These are phyloP conservation scores for Pezicula rhizophila DNA, from an alignment of 2,329 filamentous ascomycete species.

Conservation along the genomic window DNA sequence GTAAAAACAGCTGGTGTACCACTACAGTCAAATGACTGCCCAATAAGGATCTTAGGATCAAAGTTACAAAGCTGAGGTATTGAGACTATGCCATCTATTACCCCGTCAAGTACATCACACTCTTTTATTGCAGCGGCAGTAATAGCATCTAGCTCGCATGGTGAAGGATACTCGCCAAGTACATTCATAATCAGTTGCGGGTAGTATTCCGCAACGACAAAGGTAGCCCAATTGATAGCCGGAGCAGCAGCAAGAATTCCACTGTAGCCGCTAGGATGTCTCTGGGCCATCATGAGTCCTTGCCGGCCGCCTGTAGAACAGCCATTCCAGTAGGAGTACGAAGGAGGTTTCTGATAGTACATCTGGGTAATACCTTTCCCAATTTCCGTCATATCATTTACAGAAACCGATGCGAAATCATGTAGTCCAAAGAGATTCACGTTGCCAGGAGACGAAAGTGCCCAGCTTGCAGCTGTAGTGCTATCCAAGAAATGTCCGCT, in stretches of 20 bases:
- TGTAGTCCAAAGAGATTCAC: constrained; percentile 18
- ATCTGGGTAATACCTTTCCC: constrained; percentile 28
- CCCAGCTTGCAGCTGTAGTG: background rate
- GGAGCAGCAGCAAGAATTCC: constrained; percentile 34
- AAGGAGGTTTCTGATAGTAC: constrained; percentile 28
- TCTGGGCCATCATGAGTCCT: constrained; percentile 31
- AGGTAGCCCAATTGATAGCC: constrained; percentile 25
- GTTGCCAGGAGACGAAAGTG: constrained; percentile 3
- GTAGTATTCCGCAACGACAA: constrained; percentile 4
- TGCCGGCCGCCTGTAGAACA: constrained; percentile 34
- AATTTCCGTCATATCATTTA: constrained; percentile 28
- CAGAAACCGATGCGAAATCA: constrained; percentile 30
- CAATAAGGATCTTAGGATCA: constrained; percentile 8
- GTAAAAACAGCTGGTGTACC: constrained; percentile 5
- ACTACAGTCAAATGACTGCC: constrained; percentile 5
- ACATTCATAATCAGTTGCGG: constrained; percentile 13
- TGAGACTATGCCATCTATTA: constrained; percentile 12
- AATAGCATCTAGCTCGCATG: constrained; percentile 10
- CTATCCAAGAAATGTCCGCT: constrained; percentile 17
- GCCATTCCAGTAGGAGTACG: constrained; percentile 33
- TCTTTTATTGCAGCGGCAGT: constrained; percentile 3
- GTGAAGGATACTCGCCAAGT: background rate
- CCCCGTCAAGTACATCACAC: constrained; percentile 14
- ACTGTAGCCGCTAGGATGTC: constrained; percentile 31
- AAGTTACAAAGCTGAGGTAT: constrained; percentile 8